Conservation (phyloP, 2,329 filamentous ascomycete genomes). For the Davidsoniella neocaledoniae region DNA sequence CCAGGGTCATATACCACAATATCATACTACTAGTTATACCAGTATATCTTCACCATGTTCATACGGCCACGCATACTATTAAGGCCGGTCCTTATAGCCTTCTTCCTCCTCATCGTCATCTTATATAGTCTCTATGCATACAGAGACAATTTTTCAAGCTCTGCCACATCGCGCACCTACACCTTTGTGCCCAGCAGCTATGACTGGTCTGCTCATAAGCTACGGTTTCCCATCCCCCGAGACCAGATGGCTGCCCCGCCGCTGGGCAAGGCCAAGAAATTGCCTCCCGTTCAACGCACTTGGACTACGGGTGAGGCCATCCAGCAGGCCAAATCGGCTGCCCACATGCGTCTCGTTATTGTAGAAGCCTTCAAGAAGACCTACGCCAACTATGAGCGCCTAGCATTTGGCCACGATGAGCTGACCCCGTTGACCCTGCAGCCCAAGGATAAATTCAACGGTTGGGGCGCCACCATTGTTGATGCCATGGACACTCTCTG, state of each 20-base stretch:
- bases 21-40: no score
- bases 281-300: conserved; percentile 5
- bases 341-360: conserved; percentile 25
- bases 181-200: conserved; percentile 13
- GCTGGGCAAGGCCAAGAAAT: background rate
- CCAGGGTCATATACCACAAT: no score
- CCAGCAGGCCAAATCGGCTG: conserved; percentile 1
- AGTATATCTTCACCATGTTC: background rate
- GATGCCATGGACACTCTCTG: conserved; percentile 54
- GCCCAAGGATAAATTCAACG: conserved; percentile 41
- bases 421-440: conserved; percentile 37
- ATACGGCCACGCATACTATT: conserved; percentile 15
- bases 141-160: background rate
- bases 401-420: conserved; percentile 50
- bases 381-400: conserved; percentile 42
- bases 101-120: conserved; percentile 44
- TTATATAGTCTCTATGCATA: conserved; percentile 45
- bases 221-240: conserved; percentile 12
- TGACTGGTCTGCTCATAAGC: conserved; percentile 15
- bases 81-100: conserved; percentile 25
- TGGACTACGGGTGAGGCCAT: conserved; percentile 8
- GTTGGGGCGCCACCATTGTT: conserved; percentile 52
- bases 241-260: conserved; percentile 14
- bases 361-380: conserved; percentile 34
- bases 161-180: background rate